phyloP scores from a whole-genome alignment of 1,139 yeast species.

The Sugiyamaella sp. region DNA sequence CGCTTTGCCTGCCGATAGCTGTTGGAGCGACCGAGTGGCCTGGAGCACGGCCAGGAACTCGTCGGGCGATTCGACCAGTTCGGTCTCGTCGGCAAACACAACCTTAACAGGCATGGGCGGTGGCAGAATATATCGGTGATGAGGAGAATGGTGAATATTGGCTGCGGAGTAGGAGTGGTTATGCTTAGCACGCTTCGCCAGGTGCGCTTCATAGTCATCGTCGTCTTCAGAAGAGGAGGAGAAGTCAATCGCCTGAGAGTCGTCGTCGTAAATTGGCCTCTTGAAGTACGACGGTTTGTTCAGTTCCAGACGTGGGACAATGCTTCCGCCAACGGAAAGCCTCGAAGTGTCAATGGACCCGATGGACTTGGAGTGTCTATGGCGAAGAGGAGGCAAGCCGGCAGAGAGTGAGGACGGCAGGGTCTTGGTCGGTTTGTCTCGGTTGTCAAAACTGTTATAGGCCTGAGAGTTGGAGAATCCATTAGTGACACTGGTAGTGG shows the following conservation, averaged over 20 bases:
- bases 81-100: constrained; percentile 32
- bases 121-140: constrained; percentile 21
- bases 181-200: constrained; percentile 10
- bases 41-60: constrained; percentile 46
- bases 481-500: neutral
- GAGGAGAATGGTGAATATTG: neutral
- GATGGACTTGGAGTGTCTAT: constrained; percentile 26
- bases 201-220: constrained; percentile 19
- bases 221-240: constrained; percentile 19
- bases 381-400: constrained; percentile 13
- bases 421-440: neutral
- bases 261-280: neutral
- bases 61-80: constrained; percentile 36
- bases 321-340: constrained; percentile 8
- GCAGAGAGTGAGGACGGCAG: neutral
- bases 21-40: constrained; percentile 48
- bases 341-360: constrained; percentile 18
- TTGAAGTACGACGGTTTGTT: constrained; percentile 2
- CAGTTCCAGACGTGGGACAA: constrained; percentile 20
- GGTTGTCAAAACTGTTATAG: neutral
- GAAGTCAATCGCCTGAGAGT: constrained; percentile 14
- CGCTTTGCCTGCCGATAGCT: constrained; percentile 39
- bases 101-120: constrained; percentile 36
- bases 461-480: too few species aligned
- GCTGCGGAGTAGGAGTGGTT: neutral